These are phyloP conservation scores for Termitomyces sp. DNA, from an alignment of 768 basidiomycete species.

Conservation along the genomic window DNA sequence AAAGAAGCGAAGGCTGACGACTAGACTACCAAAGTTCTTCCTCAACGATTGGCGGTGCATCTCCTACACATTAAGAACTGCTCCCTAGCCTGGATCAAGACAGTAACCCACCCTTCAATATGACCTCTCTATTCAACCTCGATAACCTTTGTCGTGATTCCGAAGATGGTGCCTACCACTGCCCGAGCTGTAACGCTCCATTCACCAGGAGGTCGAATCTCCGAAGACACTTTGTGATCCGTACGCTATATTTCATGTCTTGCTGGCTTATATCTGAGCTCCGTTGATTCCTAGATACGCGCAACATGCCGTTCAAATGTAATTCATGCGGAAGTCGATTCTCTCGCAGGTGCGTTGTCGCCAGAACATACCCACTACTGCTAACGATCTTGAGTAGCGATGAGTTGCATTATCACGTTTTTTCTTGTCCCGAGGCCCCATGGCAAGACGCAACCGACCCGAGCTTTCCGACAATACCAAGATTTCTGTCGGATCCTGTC, in stretches of 20 bases:
- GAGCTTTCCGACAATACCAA: not conserved
- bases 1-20: not conserved
- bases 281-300: conserved; percentile 2
- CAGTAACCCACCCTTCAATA: not conserved
- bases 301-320: conserved; percentile 7
- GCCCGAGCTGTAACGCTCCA: conserved; percentile 28
- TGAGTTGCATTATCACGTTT: conserved; percentile 8
- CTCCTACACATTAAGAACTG: not conserved
- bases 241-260: conserved; percentile 14
- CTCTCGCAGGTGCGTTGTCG: not conserved
- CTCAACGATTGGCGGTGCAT: not conserved
- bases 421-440: not conserved
- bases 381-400: conserved; percentile 1
- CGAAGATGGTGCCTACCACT: conserved; percentile 29
- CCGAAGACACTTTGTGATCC: conserved; percentile 28
- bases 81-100: not conserved
- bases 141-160: conserved; percentile 27
- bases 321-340: conserved; percentile 1
- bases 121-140: conserved; percentile 15
- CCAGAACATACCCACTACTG: too few relatives aligned
- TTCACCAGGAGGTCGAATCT: conserved; percentile 31
- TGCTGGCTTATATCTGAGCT: not conserved
- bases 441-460: not conserved
- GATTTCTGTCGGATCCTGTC: not conserved
- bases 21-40: not conserved